A percentile compares a stretch with the other conserved stretches of the same genome.
phyloP scores from a whole-genome alignment of 805 yeast genomes.

The Spathaspora arborariae region DNA sequence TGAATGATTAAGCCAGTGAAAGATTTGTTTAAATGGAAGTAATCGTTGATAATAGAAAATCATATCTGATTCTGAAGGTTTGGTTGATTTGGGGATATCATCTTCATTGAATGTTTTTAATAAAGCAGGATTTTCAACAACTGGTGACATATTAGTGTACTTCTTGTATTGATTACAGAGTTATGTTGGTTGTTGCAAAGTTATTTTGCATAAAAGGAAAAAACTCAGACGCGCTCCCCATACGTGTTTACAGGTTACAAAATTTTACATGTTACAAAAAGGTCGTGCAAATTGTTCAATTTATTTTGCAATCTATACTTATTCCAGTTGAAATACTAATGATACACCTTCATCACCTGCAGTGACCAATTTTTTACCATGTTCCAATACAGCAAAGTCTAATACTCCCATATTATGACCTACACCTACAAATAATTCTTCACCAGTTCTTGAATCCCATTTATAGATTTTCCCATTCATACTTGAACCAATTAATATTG shows the following conservation, averaged over 20 bases:
- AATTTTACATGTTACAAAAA: not conserved
- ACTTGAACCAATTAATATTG: slow-evolving; percentile 62
- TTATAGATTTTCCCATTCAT: slow-evolving; percentile 84
- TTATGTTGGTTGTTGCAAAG: not conserved
- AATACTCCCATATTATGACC: slow-evolving; percentile 95
- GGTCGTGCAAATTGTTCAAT: too few relatives aligned
- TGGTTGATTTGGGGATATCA: slow-evolving; percentile 6
- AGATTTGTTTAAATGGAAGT: slow-evolving; percentile 75
- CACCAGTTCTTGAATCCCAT: slow-evolving; percentile 88
- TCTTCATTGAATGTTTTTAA: not conserved
- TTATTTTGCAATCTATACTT: not conserved
- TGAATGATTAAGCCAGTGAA: slow-evolving; percentile 87
- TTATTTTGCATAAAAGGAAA: not conserved
- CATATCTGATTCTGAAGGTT: slow-evolving; percentile 61
- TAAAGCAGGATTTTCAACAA: not conserved
- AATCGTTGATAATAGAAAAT: slow-evolving; percentile 62
- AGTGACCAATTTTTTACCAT: slow-evolving; percentile 70
- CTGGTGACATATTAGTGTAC: not conserved
- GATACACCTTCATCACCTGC: slow-evolving; percentile 98
- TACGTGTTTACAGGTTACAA: not conserved
- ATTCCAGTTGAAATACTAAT: slow-evolving; percentile 48
- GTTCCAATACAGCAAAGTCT: slow-evolving; percentile 69
- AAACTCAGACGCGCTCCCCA: too few relatives aligned
- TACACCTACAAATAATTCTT: slow-evolving; percentile 67
- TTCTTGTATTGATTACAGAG: not conserved